These are phyloP conservation scores for Globisporangium apiculatum DNA, from an alignment of 352 stramenopile genomes.

Conservation along the genomic window DNA sequence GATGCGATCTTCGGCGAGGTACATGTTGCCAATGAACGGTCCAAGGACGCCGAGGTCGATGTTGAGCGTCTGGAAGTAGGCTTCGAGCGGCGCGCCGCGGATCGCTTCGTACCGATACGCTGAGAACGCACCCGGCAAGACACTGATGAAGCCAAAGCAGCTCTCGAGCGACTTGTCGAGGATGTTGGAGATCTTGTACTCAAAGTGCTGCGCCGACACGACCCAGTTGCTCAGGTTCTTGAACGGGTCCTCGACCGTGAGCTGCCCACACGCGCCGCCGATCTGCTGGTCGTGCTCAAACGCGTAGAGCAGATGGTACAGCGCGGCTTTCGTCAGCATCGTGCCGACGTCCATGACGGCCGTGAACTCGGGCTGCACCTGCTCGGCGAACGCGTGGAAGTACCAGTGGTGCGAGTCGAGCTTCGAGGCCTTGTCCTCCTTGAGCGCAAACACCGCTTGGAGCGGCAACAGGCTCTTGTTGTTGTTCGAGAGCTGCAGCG, in stretches of 20 bases:
- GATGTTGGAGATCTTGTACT: conserved; percentile 89
- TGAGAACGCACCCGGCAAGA: conserved; percentile 79
- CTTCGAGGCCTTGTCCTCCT: conserved; percentile 79
- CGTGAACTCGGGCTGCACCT: conserved; percentile 79
- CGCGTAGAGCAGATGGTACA: conserved; percentile 73
- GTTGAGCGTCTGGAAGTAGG: conserved; percentile 85
- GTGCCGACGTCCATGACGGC: conserved; percentile 83
- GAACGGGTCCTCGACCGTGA: conserved; percentile 79
- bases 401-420: conserved; percentile 85
- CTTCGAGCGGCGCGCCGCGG: conserved; percentile 60
- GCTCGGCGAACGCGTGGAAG: conserved; percentile 76
- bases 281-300: conserved; percentile 80
- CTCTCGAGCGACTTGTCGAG: conserved; percentile 83
- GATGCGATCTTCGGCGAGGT: conserved; percentile 83
- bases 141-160: conserved; percentile 86
- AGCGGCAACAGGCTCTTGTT: conserved; percentile 64
- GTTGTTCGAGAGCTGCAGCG: conserved; percentile 66
- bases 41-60: conserved; percentile 70
- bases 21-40: conserved; percentile 86
- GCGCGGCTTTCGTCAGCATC: conserved; percentile 67
- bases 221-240: conserved; percentile 85
- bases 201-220: conserved; percentile 81
- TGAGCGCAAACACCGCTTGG: conserved; percentile 73
- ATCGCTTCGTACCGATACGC: conserved; percentile 83
- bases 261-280: conserved; percentile 71